Evolutionary conservation across 1,139 yeast genomes (phyloP), one percentile per base, ranked within the genome.

Genomic region (Spathaspora jeffriesii): DNA sequence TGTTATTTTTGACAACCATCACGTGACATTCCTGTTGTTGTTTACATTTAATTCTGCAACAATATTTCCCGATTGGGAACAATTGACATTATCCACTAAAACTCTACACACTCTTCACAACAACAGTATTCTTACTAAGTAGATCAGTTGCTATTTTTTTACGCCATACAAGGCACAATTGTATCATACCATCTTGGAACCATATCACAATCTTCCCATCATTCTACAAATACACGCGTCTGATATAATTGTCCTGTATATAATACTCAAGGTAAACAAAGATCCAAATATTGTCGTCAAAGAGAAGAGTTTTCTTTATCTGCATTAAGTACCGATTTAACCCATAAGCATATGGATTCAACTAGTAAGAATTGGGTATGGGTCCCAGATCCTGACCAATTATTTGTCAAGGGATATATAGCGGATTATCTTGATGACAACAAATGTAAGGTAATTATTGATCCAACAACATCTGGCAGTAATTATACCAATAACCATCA

Each of bases 351-450:
- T 11, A 34, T 34, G 38, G 38, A 34, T 17, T 18, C 38, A 25
- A 42, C 37, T 30, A 27, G 47, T 43, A 53, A 53, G 40, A 53
- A 53, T 42, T 53, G 57, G 57, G 57, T 53, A n/a, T 53, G 57
- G 57, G 37, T 53, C 18, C 88, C 95, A 2, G 91, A 88, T 60
- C 70, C 71, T n/a, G 72, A 71, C 40, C 70, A 75, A 27, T 81
- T 86, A 14, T 92, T 88, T 64, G 71, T 78, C 39, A 85, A 84
- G 58, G 98, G 93, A 1, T 80, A 80, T 57, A 74, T 91, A 40
- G 70, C 80, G 5, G 84, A 81, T 52, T 79, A 82, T 50, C 57
- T 76, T 5, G 75, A 73, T n/a, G 76, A 73, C 38, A 73, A 76
- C 18, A 71, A 69, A 47, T 72, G 82, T 47, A 76, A 75, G 49